Conservation (phyloP, 2,329 filamentous ascomycete genomes). For the Botryotinia narcissicola region DNA sequence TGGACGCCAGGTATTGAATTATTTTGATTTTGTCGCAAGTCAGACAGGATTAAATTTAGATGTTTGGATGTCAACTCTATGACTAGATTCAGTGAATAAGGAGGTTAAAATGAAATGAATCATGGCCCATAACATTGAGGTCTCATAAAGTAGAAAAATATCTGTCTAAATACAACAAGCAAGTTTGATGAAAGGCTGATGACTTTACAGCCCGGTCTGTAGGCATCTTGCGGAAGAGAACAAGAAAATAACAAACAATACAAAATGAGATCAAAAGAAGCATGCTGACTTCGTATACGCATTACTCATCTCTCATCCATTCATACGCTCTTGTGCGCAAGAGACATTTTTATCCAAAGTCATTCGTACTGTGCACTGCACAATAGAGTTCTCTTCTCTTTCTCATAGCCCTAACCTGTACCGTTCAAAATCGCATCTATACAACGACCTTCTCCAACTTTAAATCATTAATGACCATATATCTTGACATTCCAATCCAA, state of each 20-base stretch:
- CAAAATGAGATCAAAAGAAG: background rate
- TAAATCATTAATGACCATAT: conserved; percentile 95
- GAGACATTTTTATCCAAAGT: background rate
- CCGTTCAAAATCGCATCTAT: background rate
- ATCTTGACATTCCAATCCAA: conserved; percentile 87
- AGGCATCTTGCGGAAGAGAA: conserved; percentile 15
- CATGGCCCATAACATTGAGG: background rate
- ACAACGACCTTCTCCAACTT: conserved; percentile 51
- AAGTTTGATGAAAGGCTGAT: conserved; percentile 7
- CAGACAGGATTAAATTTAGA: background rate
- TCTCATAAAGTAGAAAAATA: background rate
- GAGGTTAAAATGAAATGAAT: background rate
- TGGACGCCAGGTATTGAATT: background rate
- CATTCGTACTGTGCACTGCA: conserved; percentile 4
- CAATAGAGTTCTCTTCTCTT: background rate
- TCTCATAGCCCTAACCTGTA: no score
- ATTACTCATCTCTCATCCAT: conserved; percentile 15
- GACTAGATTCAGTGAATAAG: background rate
- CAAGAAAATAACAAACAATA: conserved; percentile 15
- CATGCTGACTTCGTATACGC: conserved; percentile 3
- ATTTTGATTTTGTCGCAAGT: no score
- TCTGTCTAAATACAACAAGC: conserved; percentile 16
- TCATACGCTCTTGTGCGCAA: background rate
- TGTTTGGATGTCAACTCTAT: background rate
- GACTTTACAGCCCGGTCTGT: background rate